phyloP scores from a whole-genome alignment of 305 asterid genomes.

The Fraxinus dipetala region DNA sequence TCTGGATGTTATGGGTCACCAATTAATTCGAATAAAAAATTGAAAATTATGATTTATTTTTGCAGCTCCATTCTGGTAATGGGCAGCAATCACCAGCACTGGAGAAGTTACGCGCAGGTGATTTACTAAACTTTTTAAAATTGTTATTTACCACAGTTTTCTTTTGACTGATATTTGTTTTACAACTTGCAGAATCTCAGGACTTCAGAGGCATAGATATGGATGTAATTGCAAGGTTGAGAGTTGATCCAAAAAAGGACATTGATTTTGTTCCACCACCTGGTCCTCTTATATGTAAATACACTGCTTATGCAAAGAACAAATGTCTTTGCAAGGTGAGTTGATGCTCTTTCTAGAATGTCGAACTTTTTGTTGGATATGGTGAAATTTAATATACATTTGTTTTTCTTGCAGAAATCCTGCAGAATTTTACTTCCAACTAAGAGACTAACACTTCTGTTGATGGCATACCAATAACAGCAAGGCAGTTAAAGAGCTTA shows the following conservation, averaged over 20 bases:
- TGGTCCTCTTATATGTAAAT: constrained; percentile 86
- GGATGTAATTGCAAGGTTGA: constrained; percentile 59
- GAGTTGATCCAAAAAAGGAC: constrained; percentile 75
- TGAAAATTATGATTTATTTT: constrained; percentile 21
- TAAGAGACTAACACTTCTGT: constrained; percentile 82
- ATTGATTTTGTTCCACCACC: constrained; percentile 86
- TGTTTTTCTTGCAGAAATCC: constrained; percentile 59
- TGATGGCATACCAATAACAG: constrained; percentile 94
- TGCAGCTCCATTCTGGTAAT: constrained; percentile 87
- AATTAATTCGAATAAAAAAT: constrained; percentile 7
- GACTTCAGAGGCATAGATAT: constrained; percentile 42
- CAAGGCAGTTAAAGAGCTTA: constrained; percentile 94
- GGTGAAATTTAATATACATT: constrained; percentile 18
- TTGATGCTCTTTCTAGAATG: constrained; percentile 18
- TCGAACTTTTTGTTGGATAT: constrained; percentile 9
- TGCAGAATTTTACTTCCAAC: constrained; percentile 82
- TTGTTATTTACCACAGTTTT: background rate
- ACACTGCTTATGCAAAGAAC: constrained; percentile 89
- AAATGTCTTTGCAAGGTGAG: constrained; percentile 78
- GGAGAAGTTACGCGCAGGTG: constrained; percentile 74
- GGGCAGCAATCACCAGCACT: constrained; percentile 58
- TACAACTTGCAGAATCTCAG: constrained; percentile 48
- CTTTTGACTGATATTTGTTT: constrained; percentile 22
- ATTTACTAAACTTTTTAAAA: constrained; percentile 19
- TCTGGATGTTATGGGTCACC: constrained; percentile 8